These are phyloP conservation scores for Sclerotinia trifoliorum DNA, from an alignment of 2,329 filamentous ascomycete species.

Conservation along the genomic window DNA sequence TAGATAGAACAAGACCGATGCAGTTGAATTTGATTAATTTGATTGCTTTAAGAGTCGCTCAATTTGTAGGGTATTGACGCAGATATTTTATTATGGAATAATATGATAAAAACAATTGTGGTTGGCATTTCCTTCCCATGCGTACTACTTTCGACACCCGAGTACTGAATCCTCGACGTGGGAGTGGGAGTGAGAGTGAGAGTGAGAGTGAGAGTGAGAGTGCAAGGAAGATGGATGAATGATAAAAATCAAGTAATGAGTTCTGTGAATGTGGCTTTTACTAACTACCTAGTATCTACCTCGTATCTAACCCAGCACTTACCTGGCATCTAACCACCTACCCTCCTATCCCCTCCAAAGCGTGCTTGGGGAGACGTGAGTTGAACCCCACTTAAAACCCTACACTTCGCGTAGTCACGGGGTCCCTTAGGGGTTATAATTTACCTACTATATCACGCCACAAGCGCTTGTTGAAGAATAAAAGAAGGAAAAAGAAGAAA, in stretches of 20 bases:
- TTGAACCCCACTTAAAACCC: background rate
- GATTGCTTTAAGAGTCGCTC: too few relatives aligned
- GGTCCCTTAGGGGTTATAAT: background rate
- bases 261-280: too few relatives aligned
- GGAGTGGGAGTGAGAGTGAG: too few relatives aligned
- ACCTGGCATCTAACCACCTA: background rate
- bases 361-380: conserved; percentile 1
- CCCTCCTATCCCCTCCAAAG: background rate
- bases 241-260: too few relatives aligned
- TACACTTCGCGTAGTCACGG: conserved; percentile 7
- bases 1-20: background rate
- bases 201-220: too few relatives aligned
- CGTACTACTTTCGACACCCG: too few relatives aligned
- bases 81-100: too few relatives aligned
- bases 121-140: background rate
- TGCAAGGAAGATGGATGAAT: background rate
- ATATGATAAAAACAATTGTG: background rate
- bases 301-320: too few relatives aligned
- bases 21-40: background rate
- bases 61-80: too few relatives aligned
- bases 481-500: background rate
- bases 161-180: too few relatives aligned
- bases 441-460: background rate
- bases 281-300: background rate
- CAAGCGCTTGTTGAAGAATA: conserved; percentile 1